These are phyloP conservation scores for Barnettozyma sucrosica DNA, from an alignment of 805 yeast species.

Conservation along the genomic window DNA sequence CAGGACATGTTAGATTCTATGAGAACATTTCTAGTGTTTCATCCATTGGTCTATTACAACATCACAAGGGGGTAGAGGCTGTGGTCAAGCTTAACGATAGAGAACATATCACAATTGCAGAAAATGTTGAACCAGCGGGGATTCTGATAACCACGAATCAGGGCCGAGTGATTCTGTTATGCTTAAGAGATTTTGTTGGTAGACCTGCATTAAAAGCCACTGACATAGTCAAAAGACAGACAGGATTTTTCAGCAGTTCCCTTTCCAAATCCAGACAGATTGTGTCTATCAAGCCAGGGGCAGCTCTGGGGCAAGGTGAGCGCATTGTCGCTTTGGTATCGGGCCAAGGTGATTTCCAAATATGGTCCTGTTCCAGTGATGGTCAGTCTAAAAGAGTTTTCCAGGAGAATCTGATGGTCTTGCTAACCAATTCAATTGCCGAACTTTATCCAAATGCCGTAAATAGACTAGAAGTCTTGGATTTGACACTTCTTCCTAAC, in stretches of 20 bases:
- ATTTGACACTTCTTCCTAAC: slow-evolving; percentile 46
- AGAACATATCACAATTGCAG: slow-evolving; percentile 54
- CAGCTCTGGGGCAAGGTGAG: slow-evolving; percentile 45
- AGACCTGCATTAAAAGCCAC: slow-evolving; percentile 38
- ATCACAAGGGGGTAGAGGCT: slow-evolving; percentile 30
- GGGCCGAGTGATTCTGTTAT: slow-evolving; percentile 57
- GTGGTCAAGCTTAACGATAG: slow-evolving; percentile 38
- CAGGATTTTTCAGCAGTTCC: slow-evolving; percentile 30
- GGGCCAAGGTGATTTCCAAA: slow-evolving; percentile 38
- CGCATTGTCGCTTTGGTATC: slow-evolving; percentile 37
- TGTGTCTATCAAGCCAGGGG: slow-evolving; percentile 52
- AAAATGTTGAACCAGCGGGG: slow-evolving; percentile 70
- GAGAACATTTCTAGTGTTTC: slow-evolving; percentile 72
- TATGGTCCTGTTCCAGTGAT: slow-evolving; percentile 44
- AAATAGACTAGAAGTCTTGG: slow-evolving; percentile 50
- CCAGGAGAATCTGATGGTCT: slow-evolving; percentile 31
- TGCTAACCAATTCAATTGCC: slow-evolving; percentile 35
- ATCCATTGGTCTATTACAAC: slow-evolving; percentile 50
- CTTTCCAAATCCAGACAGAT: slow-evolving; percentile 36
- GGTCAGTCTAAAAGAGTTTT: slow-evolving; percentile 36
- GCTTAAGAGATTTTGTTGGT: slow-evolving; percentile 64
- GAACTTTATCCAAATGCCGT: slow-evolving; percentile 48
- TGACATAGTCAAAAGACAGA: slow-evolving; percentile 25
- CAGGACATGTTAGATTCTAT: slow-evolving; percentile 62
- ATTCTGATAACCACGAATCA: slow-evolving; percentile 62